phyloP scores from a whole-genome alignment of 2,329 filamentous ascomycete species.

The Zarea fungicola region DNA sequence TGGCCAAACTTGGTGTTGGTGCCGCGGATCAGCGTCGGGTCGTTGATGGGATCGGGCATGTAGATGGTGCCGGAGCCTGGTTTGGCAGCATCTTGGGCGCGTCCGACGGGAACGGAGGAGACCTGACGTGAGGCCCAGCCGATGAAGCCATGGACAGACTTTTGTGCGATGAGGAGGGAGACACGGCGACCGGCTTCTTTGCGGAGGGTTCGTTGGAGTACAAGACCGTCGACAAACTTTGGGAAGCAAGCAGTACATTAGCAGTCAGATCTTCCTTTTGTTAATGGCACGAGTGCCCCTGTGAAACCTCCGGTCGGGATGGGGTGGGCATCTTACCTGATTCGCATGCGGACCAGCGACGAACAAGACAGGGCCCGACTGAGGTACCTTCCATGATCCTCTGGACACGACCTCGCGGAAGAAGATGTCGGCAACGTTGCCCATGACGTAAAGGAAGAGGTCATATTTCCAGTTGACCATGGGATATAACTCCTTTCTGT shows the following conservation, averaged over 20 bases:
- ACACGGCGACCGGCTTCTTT: conserved; percentile 84
- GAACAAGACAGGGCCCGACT: conserved; percentile 83
- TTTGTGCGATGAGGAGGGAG: conserved; percentile 89
- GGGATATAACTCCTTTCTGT: conserved; percentile 53
- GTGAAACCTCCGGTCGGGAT: too few species aligned
- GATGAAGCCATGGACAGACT: conserved; percentile 91
- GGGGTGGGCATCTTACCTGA: conserved; percentile 52
- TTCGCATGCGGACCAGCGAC: conserved; percentile 97
- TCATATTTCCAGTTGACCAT: conserved; percentile 75
- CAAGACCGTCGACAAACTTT: conserved; percentile 90
- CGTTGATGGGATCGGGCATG: conserved; percentile 78
- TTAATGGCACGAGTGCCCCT: conserved; percentile 10
- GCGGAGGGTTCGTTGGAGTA: conserved; percentile 85
- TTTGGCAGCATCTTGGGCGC: conserved; percentile 85
- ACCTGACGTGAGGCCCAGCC: conserved; percentile 79
- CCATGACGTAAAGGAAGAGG: conserved; percentile 70
- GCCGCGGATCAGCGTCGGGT: conserved; percentile 75
- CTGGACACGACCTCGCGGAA: conserved; percentile 96
- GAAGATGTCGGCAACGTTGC: conserved; percentile 88
- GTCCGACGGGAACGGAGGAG: conserved; percentile 86
- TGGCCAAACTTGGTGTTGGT: conserved; percentile 77
- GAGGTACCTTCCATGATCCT: conserved; percentile 90
- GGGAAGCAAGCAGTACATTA: neutral
- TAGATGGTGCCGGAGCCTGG: conserved; percentile 76
- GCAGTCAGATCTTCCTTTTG: neutral